phyloP scores from a whole-genome alignment of 2,329 filamentous ascomycete species.

The Epichloe gansuensis region DNA sequence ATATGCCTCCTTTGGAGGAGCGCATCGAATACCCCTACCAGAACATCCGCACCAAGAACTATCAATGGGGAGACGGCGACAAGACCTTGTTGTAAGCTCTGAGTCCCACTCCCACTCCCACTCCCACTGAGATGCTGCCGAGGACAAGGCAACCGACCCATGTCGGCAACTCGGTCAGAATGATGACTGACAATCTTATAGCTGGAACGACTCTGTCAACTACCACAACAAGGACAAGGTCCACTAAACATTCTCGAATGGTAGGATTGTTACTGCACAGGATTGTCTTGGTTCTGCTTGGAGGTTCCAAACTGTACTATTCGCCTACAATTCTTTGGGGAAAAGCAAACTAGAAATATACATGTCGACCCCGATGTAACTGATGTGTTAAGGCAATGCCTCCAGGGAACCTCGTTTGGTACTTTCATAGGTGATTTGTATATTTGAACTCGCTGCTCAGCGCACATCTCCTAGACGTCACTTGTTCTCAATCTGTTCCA shows the following conservation, averaged over 20 bases:
- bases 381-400: not conserved
- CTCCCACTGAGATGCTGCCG: not conserved
- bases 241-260: constrained; percentile 22
- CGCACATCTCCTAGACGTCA: not conserved
- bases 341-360: not conserved
- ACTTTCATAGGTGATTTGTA: not conserved
- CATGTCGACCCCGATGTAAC: not conserved
- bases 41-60: constrained; percentile 97
- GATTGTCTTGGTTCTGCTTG: not conserved
- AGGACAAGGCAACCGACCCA: not conserved
- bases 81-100: constrained; percentile 45
- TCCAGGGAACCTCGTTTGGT: not conserved
- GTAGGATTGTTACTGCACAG: not conserved
- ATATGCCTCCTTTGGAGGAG: constrained; percentile 80
- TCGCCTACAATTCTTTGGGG: not conserved
- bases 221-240: constrained; percentile 88
- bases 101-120: too few species aligned
- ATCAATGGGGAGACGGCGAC: constrained; percentile 86
- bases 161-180: not conserved
- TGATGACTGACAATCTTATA: constrained; percentile 18
- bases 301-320: not conserved
- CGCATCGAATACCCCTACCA: constrained; percentile 89
- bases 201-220: constrained; percentile 94
- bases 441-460: not conserved
- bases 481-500: not conserved